Percentiles rank a stretch among this genome's conserved stretches.
Conservation (phyloP, 2,329 filamentous ascomycete species). For the Aspergillus neotritici region DNA sequence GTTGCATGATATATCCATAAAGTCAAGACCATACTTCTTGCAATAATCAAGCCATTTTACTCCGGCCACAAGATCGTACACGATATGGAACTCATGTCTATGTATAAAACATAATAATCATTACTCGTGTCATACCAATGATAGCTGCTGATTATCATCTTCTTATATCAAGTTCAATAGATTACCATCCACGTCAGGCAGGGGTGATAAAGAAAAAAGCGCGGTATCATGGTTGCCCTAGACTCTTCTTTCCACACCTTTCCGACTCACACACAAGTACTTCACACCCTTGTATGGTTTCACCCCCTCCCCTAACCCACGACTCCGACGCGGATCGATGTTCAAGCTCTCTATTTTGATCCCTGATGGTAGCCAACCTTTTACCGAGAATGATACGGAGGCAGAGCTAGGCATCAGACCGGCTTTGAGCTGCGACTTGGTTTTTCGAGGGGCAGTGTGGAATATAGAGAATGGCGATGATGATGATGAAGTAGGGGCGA, state of each 20-base stretch:
- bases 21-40: no score
- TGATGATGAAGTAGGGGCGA: conserved; percentile 4
- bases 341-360: conserved; percentile 58
- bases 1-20: no score
- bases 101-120: neutral
- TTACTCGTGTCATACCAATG: conserved; percentile 6
- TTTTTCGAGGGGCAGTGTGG: conserved; percentile 25
- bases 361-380: conserved; percentile 60
- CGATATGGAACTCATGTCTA: no score
- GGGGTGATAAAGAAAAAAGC: neutral
- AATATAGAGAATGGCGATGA: conserved; percentile 16
- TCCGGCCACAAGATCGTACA: no score
- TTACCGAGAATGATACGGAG: conserved; percentile 59
- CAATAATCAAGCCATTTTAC: no score
- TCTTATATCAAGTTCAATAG: conserved; percentile 1
- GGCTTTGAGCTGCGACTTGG: conserved; percentile 59
- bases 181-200: conserved; percentile 2
- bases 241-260: conserved; percentile 47
- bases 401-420: conserved; percentile 75
- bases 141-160: conserved; percentile 3
- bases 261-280: conserved; percentile 70
- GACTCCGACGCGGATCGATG: conserved; percentile 70
- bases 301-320: conserved; percentile 77
- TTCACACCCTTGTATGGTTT: conserved; percentile 98
- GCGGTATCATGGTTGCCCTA: conserved; percentile 5